Conservation (phyloP, 495 filamentous ascomycete species). For the Bryoglossum gracile region DNA sequence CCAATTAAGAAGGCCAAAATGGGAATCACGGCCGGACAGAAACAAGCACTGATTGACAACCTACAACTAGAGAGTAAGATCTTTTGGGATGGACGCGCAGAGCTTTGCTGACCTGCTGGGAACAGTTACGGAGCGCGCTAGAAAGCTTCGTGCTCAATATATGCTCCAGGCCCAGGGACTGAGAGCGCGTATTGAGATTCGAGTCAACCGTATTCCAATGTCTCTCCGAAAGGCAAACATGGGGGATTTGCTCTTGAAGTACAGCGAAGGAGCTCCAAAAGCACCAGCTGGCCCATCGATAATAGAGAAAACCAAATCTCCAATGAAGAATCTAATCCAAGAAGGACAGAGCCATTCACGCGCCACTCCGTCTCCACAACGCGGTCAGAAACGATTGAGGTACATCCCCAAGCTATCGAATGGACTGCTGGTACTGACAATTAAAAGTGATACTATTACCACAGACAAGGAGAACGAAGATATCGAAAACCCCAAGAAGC, state of each 20-base stretch:
- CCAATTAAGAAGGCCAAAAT: conserved; percentile 52
- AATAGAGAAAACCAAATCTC: conserved; percentile 18
- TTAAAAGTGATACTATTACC: conserved; percentile 51
- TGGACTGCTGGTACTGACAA: conserved; percentile 3
- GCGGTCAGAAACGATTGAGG: conserved; percentile 56
- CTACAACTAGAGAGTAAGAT: conserved; percentile 82
- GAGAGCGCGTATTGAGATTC: conserved; percentile 81
- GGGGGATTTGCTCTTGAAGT: conserved; percentile 53
- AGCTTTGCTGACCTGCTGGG: conserved; percentile 6
- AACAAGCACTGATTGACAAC: conserved; percentile 87
- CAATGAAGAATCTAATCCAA: conserved; percentile 16
- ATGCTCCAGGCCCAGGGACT: conserved; percentile 78
- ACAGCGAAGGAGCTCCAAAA: conserved; percentile 29
- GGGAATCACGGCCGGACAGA: conserved; percentile 68
- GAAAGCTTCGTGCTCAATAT: conserved; percentile 88
- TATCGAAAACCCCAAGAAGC: conserved; percentile 51
- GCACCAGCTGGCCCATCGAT: conserved; percentile 15
- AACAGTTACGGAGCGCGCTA: conserved; percentile 82
- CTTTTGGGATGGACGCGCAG: background rate
- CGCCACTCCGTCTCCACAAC: conserved; percentile 23
- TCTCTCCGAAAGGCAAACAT: conserved; percentile 74
- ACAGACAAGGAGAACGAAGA: conserved; percentile 78
- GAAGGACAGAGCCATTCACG: conserved; percentile 20
- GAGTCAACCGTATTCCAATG: conserved; percentile 85
- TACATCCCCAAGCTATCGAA: conserved; percentile 25